Base-by-base conservation (phyloP, 371 early-diverging fungal species). In the Circinella umbellata region DNA sequence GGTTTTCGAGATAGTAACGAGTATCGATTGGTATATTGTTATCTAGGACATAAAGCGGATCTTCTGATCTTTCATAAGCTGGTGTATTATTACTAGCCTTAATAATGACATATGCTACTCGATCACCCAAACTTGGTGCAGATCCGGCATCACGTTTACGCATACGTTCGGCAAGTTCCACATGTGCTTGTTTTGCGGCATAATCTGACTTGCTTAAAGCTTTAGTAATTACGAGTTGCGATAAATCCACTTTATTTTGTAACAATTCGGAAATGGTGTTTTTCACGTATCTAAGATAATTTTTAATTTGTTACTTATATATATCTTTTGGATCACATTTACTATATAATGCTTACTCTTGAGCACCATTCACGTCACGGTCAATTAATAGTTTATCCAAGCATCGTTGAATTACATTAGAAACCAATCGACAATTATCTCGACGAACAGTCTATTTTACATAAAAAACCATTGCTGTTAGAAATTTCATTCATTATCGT, bases 71-170 rank as follows among this genome's bases (percentile, higher is more conserved):
- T 72, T 99, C 99, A 75, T 99, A 98, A 4, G 99, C 96, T 36
- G 96, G 93, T 20, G 94, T 92, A 63, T 91, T 93, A 70, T 93
- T 98, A 18, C 92, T 80, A 4, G 94, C 98, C 75, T 94, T 94
- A 75, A 96, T 89, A 71, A 99, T 98, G 1, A 99, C 99, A 81
- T 99, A 99, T 0, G 98, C 95, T n/a, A 99, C 99, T 75, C 99
- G 95, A 76, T 99, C 99, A 38, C 99, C 99, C 13, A 99, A 77
- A 49, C 90, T 89, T 20, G 99, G 99, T 0, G 99, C 99, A 48
- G 96, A 96, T 11, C 98, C 97, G 20, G 99, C 91, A 81, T 99
- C 99, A 74, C 99, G 90, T 78, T 96, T 93, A 53, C 91, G 91
- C 99, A 99, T 97, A 57, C 98, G 89, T 67, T 98, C 95, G 3